Base-by-base conservation (phyloP, 2,329 filamentous ascomycete genomes). In the Alternaria longipes region DNA sequence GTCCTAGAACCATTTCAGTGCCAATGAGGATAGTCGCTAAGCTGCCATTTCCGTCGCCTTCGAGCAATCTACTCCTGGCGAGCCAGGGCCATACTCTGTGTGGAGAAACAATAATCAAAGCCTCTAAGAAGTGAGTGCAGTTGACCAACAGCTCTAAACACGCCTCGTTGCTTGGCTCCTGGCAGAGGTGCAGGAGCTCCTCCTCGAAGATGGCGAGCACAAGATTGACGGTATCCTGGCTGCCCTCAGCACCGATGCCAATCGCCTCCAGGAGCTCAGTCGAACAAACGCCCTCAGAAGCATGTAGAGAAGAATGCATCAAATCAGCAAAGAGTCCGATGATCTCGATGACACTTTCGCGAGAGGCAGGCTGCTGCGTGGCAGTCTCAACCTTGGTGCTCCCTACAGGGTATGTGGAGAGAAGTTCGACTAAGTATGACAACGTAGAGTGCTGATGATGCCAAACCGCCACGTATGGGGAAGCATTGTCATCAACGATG, bases 61-160 rank as follows among this genome's bases (percentile, higher is more conserved):
- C 91, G 46, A 99, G 84, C 18, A 99, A 82, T 64, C 90, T 88
- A 76, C 92, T 96, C 59, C 92, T 89, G 4, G 90, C 88, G 70
- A 99, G 85, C 75, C 94, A 92, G 4, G 94, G 93, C 94, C 95
- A 98, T 6, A 97, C 89, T 61, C 94, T 86, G 58, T 91, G 91
- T 0, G 95, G 94, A 53, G 90, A 87, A n/a, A 91, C 69, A 9
- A 85, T 84, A 26, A 95, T 79, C 18, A 96, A 81, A 3, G 90
- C 88, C 67, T 91, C 86, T 38, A 97, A 82, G 71, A 98, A 97
- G 54, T 93, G 90, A 22, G 94, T 80, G 74, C 93, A 97, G 24
- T 91, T 88, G 49, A 94, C 85, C 2, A 90, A 84, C 28, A 96
- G 84, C 36, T 89, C 86, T 42, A 89, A 80, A 11, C 88, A 86